Conservation (phyloP, 306 rosid species). For the Psophocarpus tetragonolobus region DNA sequence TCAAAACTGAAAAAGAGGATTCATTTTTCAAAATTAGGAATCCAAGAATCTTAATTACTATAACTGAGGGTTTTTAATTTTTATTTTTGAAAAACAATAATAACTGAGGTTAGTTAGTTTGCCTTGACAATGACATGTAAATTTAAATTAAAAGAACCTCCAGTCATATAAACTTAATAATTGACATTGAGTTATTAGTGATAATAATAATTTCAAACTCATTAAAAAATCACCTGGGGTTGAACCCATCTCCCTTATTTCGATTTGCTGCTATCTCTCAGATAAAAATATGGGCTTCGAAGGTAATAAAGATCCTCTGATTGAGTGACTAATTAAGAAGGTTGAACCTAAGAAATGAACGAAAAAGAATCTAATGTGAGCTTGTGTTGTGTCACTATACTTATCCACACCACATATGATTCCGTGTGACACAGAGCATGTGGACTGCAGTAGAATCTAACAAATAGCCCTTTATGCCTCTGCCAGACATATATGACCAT, state of each 20-base stretch:
- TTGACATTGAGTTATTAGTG: background rate
- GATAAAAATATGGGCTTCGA: background rate
- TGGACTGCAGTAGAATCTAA: conserved; percentile 22
- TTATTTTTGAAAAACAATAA: too few relatives aligned
- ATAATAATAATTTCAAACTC: background rate
- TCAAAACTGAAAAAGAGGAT: too few relatives aligned
- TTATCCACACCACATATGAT: conserved; percentile 4
- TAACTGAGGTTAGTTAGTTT: background rate
- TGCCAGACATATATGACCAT: background rate
- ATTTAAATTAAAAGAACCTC: background rate
- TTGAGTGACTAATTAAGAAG: conserved; percentile 8
- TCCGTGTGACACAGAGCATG: conserved; percentile 7
- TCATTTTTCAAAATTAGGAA: too few relatives aligned
- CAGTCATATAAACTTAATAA: background rate
- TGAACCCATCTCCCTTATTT: background rate
- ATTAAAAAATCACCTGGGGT: background rate
- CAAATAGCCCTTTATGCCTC: background rate
- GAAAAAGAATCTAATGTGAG: conserved; percentile 5
- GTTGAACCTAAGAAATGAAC: background rate
- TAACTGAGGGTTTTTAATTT: too few relatives aligned
- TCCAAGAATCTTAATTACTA: too few relatives aligned
- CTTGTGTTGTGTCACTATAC: background rate
- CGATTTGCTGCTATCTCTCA: background rate
- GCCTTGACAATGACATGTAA: too few relatives aligned
- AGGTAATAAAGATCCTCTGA: background rate